These are phyloP conservation scores for Vicia faba DNA, from an alignment of 306 rosid species.

Conservation along the genomic window DNA sequence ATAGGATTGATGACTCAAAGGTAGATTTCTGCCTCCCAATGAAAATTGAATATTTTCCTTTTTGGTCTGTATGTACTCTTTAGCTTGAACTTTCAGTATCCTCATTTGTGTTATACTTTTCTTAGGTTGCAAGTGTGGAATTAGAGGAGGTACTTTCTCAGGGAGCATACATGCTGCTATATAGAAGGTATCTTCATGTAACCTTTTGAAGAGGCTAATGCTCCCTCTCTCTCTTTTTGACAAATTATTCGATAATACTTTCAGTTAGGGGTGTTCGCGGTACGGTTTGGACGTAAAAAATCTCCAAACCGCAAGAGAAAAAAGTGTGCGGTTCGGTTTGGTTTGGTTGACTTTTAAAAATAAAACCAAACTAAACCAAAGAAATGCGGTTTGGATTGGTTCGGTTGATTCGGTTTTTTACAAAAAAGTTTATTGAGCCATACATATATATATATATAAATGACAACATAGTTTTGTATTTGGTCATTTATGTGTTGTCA, in stretches of 20 bases:
- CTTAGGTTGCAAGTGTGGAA: slow-evolving; percentile 71
- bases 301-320: no score
- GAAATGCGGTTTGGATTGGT: no score
- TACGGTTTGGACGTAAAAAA: no score
- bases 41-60: slow-evolving; percentile 19
- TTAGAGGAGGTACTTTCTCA: slow-evolving; percentile 95
- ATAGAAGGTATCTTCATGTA: slow-evolving; percentile 65
- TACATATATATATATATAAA: no score
- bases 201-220: slow-evolving; percentile 25
- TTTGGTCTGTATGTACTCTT: slow-evolving; percentile 21
- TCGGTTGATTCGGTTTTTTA: no score
- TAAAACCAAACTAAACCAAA: no score
- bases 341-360: no score
- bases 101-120: slow-evolving; percentile 33
- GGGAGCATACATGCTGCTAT: slow-evolving; percentile 95
- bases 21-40: slow-evolving; percentile 43
- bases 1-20: slow-evolving; percentile 81
- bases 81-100: slow-evolving; percentile 31
- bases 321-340: no score
- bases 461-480: no score
- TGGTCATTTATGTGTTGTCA: no score
- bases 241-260: slow-evolving; percentile 9
- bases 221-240: background rate
- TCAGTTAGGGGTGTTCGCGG: no score
- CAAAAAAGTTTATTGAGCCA: no score